Base-by-base conservation (phyloP, 31 red algal species). In the Porphyra umbilicalis region DNA sequence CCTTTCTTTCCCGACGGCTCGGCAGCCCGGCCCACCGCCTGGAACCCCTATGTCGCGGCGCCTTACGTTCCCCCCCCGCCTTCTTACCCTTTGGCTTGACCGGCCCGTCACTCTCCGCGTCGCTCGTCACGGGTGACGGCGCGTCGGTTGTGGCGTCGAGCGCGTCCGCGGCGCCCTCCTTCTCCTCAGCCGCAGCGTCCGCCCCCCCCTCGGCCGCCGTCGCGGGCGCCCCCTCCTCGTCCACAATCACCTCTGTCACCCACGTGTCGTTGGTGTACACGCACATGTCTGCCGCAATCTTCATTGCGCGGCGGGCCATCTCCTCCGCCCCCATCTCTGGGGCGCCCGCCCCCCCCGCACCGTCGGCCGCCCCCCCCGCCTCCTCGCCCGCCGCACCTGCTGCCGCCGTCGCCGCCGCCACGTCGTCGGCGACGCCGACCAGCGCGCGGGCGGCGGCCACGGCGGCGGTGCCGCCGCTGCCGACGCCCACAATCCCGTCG, bases 401-500 rank as follows among this genome's bases (percentile, higher is more conserved):
- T n/a, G n/a, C n/a, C 9, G 38, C 14, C 8, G 42, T 16, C 42
- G 42, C 57, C 57, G 57, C 57, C 25, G 57, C 8, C 30, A 29
- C 18, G 3, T 71, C 35, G 16, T 57, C 68, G 36, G 88, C 87
- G 76, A 87, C 82, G 37, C 83, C 83, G 34, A 98, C 30, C 3
- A 98, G 85, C 29, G 95, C 92, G 14, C 89, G 79, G 25, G 95
- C 95, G 34, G 95, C 92, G 16, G 95, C 95, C 38, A 94, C 81
- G 31, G 95, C 92, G 77, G 89, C 95, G 10, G 83, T 42, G 33
- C 89, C 90, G 36, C 92, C 95, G 34, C 86, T 90, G 40, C 95
- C 92, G 67, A 98, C 92, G 33, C 84, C 95, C 57, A 98, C 90
- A 34, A 95, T 90, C 11, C 95, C 95, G 76, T 94, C 95, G 39